phyloP scores from a whole-genome alignment of 179 eudicot genomes.

The Corrigiola litoralis region DNA sequence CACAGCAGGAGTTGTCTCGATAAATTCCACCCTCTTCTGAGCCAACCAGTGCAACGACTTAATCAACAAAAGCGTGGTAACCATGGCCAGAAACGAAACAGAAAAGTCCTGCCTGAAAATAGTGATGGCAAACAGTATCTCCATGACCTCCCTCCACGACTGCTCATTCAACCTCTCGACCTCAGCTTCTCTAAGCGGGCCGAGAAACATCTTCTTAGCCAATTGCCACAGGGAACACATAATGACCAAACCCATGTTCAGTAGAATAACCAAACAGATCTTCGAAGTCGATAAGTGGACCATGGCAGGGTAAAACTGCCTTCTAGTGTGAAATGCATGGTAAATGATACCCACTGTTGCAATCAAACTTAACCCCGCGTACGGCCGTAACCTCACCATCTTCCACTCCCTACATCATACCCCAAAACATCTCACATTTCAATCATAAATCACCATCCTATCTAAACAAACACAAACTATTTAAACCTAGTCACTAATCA shows the following conservation, averaged over 20 bases:
- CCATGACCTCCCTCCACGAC: constrained; percentile 98
- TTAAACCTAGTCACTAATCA: not conserved
- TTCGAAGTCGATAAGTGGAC: constrained; percentile 78
- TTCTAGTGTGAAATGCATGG: constrained; percentile 87
- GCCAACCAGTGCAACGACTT: constrained; percentile 99
- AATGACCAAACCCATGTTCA: constrained; percentile 88
- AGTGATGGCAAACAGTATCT: constrained; percentile 89
- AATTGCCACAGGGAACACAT: constrained; percentile 93
- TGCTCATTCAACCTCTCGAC: constrained; percentile 98
- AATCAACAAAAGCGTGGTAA: constrained; percentile 71
- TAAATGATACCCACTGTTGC: constrained; percentile 71
- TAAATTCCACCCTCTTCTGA: constrained; percentile 95
- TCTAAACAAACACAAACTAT: not conserved
- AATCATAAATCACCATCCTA: not conserved
- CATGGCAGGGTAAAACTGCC: constrained; percentile 89
- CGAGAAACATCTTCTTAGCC: constrained; percentile 73
- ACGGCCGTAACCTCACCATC: constrained; percentile 87
- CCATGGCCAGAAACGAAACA: constrained; percentile 82
- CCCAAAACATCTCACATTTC: not conserved
- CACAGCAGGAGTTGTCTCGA: constrained; percentile 93
- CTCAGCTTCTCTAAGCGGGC: constrained; percentile 91
- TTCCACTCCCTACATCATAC: constrained; percentile 17
- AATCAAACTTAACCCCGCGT: constrained; percentile 69
- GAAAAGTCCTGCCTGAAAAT: constrained; percentile 96
- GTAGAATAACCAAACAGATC: constrained; percentile 75